A percentile compares a stretch with the other conserved stretches of the same genome.
Conservation (phyloP, 148 eudicot genomes). For the Amaranthus palmeri region DNA sequence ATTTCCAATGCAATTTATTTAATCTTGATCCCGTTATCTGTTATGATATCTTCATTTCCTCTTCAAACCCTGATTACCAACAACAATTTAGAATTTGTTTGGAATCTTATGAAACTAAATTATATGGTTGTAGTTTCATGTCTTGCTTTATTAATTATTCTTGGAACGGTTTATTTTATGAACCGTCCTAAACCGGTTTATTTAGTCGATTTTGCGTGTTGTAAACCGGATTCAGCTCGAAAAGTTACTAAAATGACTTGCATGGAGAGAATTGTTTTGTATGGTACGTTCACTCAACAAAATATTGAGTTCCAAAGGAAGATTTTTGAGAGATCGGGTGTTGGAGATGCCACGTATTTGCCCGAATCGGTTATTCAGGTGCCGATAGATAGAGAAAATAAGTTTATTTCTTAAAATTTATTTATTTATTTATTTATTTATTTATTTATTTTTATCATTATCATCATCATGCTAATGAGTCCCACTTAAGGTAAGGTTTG, state of each 20-base stretch:
- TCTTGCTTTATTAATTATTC: slow-evolving; percentile 2
- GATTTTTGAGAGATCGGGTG: slow-evolving; percentile 34
- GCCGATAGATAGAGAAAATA: no score
- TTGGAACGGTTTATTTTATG: slow-evolving; percentile 22
- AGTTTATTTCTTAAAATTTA: no score
- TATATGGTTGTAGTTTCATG: slow-evolving; percentile 6
- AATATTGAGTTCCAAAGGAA: slow-evolving; percentile 36
- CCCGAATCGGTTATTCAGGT: slow-evolving; percentile 20
- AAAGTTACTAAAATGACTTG: slow-evolving; percentile 24
- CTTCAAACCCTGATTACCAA: background rate
- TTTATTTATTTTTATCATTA: no score
- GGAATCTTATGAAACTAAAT: slow-evolving; percentile 13
- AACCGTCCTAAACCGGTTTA: slow-evolving; percentile 25
- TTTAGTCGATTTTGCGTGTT: slow-evolving; percentile 32
- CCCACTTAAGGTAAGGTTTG: no score
- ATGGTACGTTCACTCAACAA: slow-evolving; percentile 30
- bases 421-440: no score
- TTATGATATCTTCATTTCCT: slow-evolving; percentile 1
- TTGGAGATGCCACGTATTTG: slow-evolving; percentile 31
- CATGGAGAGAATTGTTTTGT: slow-evolving; percentile 26
- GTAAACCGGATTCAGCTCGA: slow-evolving; percentile 25
- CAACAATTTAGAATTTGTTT: slow-evolving; percentile 5
- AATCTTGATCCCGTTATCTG: slow-evolving; percentile 14
- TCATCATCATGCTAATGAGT: no score
- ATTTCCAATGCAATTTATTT: slow-evolving; percentile 33